These are phyloP conservation scores for Globisporangium apiculatum DNA, from an alignment of 352 stramenopile species.

Conservation along the genomic window DNA sequence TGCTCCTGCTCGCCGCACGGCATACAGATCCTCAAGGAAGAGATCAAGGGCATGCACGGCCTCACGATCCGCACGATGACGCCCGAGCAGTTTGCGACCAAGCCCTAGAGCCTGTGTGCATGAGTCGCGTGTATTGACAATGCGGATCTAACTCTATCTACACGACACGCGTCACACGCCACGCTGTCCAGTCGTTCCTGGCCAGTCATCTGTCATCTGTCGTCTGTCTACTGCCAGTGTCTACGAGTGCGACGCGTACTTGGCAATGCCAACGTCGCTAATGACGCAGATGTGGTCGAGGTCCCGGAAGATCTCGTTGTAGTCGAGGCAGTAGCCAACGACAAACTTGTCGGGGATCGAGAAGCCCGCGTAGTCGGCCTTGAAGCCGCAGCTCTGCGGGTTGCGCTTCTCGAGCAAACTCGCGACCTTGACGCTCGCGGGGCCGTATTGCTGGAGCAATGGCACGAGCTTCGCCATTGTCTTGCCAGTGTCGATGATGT, in stretches of 20 bases:
- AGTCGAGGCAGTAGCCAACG: constrained; percentile 95
- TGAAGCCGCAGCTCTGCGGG: constrained; percentile 80
- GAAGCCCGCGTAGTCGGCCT: constrained; percentile 95
- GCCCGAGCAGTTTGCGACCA: constrained; percentile 62
- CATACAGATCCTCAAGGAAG: constrained; percentile 62
- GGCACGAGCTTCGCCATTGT: constrained; percentile 91
- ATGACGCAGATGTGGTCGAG: constrained; percentile 95
- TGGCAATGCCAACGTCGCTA: constrained; percentile 87
- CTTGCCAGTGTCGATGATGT: constrained; percentile 97
- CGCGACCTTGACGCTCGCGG: constrained; percentile 84
- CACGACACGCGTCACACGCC: too few relatives aligned
- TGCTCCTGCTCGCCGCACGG: too few relatives aligned
- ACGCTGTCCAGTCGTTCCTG: too few relatives aligned
- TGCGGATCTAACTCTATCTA: too few relatives aligned
- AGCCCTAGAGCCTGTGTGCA: constrained; percentile 23
- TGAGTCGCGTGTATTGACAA: too few relatives aligned
- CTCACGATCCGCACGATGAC: constrained; percentile 81
- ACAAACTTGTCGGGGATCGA: constrained; percentile 95
- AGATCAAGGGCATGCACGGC: constrained; percentile 85
- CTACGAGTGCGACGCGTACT: constrained; percentile 57
- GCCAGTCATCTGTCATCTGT: too few relatives aligned
- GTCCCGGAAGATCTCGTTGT: constrained; percentile 95
- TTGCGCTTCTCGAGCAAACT: constrained; percentile 94
- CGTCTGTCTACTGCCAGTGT: neutral
- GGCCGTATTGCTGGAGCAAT: constrained; percentile 70